These are phyloP conservation scores for Hortaea werneckii DNA, from an alignment of 2,329 filamentous ascomycete genomes.

Conservation along the genomic window DNA sequence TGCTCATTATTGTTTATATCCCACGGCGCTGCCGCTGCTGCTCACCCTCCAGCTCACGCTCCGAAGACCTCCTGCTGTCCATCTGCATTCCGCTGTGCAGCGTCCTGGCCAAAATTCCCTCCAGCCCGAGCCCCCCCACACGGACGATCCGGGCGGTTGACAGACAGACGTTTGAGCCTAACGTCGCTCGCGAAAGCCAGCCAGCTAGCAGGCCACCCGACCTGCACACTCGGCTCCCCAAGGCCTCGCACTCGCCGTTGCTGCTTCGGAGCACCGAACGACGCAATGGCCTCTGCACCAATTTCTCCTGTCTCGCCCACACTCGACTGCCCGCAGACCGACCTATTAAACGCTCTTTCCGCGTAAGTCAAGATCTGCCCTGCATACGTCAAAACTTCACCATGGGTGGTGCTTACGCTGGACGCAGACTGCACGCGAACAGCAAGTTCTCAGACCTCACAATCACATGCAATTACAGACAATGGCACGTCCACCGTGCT, in stretches of 20 bases:
- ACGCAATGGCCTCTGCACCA: neutral
- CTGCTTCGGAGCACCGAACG: neutral
- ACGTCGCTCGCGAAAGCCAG: too few relatives aligned
- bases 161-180: too few relatives aligned
- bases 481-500: conserved; percentile 38
- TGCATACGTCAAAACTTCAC: neutral
- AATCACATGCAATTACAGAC: conserved; percentile 35
- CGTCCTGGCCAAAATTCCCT: too few relatives aligned
- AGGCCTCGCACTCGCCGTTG: neutral
- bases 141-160: too few relatives aligned
- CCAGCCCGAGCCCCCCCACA: too few relatives aligned
- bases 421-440: conserved; percentile 23
- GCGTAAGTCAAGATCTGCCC: conserved; percentile 29
- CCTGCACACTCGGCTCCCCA: neutral
- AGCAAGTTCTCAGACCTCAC: conserved; percentile 40
- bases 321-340: conserved; percentile 7
- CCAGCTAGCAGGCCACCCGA: neutral
- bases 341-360: conserved; percentile 35
- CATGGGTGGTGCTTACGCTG: conserved; percentile 12
- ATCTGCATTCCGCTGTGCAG: too few relatives aligned
- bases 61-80: too few relatives aligned
- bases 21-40: too few relatives aligned
- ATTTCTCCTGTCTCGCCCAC: neutral
- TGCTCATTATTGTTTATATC: too few relatives aligned
- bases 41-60: too few relatives aligned